A percentile compares a stretch with the other conserved stretches of the same genome.
Conservation (phyloP, 345 rosid species). For the Eucalyptus sp. region DNA sequence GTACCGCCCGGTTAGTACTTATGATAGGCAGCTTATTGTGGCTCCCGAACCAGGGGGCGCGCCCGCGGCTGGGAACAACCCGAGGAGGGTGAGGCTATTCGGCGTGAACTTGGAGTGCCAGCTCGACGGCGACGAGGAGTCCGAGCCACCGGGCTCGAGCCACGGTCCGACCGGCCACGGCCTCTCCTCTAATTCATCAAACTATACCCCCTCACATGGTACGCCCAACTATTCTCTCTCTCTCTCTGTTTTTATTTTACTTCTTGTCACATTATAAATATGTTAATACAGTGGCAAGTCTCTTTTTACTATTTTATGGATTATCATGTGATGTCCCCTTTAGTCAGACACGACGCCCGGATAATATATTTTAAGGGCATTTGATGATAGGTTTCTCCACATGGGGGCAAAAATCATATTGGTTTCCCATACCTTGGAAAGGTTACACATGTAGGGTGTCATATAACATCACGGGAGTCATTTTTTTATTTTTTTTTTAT, state of each 20-base stretch:
- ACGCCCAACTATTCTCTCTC: background rate
- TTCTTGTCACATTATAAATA: background rate
- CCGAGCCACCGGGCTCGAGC: background rate
- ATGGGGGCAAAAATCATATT: background rate
- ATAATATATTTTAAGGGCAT: background rate
- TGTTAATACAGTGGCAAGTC: background rate
- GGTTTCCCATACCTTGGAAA: background rate
- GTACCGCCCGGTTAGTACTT: background rate
- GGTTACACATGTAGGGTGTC: background rate
- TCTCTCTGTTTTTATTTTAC: no score
- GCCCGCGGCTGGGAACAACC: background rate
- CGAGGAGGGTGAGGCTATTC: slow-evolving; percentile 12
- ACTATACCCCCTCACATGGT: background rate
- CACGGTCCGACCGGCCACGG: background rate
- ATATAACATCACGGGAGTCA: background rate
- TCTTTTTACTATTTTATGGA: background rate
- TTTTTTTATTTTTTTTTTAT: background rate
- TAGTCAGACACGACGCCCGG: background rate
- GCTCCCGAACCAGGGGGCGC: background rate
- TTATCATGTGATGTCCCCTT: background rate
- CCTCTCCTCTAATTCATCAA: background rate
- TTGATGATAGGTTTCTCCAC: background rate
- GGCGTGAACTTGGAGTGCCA: slow-evolving; percentile 22
- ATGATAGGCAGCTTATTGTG: background rate
- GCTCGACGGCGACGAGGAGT: background rate